Evolutionary conservation across 2,329 filamentous ascomycete genomes (phyloP).

Genomic region (Diatrype stigma): DNA sequence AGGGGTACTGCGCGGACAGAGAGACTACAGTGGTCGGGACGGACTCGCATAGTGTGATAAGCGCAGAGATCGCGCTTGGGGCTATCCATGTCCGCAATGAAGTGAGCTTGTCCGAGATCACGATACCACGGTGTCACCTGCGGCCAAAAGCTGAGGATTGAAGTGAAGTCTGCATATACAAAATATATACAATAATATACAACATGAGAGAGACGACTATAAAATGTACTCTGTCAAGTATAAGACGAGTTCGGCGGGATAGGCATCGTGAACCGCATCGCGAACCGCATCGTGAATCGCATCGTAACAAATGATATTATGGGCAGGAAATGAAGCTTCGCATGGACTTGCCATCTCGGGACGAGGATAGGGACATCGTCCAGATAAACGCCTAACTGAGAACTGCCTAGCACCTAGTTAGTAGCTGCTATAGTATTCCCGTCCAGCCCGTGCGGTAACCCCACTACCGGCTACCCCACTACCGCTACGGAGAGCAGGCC

Average conservation of each 20-base stretch:
- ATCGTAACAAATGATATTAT: no score
- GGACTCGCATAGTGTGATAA: neutral
- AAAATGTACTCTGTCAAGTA: no score
- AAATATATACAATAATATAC: neutral
- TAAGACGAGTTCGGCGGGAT: no score
- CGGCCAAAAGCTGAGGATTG: neutral
- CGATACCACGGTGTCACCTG: neutral
- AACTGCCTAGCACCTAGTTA: neutral
- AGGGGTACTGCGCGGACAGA: neutral
- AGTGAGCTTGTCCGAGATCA: neutral
- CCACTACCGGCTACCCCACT: no score
- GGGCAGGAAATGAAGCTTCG: neutral
- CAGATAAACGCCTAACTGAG: neutral
- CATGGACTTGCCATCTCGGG: neutral
- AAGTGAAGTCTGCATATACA: neutral
- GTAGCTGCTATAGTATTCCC: no score
- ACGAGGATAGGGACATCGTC: no score
- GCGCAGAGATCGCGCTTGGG: neutral
- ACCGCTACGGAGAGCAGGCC: no score
- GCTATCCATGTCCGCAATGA: neutral
- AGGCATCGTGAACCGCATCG: neutral
- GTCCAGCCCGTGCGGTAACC: no score
- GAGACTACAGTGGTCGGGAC: neutral
- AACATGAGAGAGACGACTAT: no score
- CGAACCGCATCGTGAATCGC: no score